phyloP scores from a whole-genome alignment of 139 green algal species.

The Chlamydomonas applanata region DNA sequence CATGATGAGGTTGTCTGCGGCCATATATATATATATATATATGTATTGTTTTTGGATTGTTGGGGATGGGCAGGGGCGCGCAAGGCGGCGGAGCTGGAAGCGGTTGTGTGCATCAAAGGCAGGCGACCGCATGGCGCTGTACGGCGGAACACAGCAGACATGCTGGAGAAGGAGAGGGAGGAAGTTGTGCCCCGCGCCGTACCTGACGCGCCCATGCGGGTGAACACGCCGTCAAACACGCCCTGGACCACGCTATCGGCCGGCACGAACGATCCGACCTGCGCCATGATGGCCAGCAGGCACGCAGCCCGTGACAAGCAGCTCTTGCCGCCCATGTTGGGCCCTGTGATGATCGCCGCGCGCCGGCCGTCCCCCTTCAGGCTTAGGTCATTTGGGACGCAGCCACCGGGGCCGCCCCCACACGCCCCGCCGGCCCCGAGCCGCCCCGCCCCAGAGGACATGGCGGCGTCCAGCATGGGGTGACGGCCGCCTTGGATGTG shows the following conservation, averaged over 20 bases:
- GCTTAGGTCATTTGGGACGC: conserved; percentile 68
- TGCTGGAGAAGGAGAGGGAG: background rate
- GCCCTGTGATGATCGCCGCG: conserved; percentile 62
- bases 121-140: background rate
- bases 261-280: conserved; percentile 88
- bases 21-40: too few relatives aligned
- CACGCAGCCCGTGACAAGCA: conserved; percentile 68
- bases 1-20: too few relatives aligned
- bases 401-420: too few relatives aligned
- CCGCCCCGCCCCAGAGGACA: conserved; percentile 16
- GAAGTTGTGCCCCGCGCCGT: background rate
- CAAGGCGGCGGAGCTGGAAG: too few relatives aligned
- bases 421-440: too few relatives aligned
- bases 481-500: conserved; percentile 50
- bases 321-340: conserved; percentile 93
- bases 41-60: too few relatives aligned
- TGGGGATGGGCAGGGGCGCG: too few relatives aligned
- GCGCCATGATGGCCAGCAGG: conserved; percentile 86
- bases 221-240: conserved; percentile 80
- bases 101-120: too few relatives aligned
- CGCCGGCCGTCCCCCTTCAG: conserved; percentile 35
- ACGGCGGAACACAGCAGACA: background rate
- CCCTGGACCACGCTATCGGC: conserved; percentile 55
- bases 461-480: conserved; percentile 74
- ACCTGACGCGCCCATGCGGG: conserved; percentile 85